These are phyloP conservation scores for Penicillium palitans DNA, from an alignment of 2,329 filamentous ascomycete genomes.

Conservation along the genomic window DNA sequence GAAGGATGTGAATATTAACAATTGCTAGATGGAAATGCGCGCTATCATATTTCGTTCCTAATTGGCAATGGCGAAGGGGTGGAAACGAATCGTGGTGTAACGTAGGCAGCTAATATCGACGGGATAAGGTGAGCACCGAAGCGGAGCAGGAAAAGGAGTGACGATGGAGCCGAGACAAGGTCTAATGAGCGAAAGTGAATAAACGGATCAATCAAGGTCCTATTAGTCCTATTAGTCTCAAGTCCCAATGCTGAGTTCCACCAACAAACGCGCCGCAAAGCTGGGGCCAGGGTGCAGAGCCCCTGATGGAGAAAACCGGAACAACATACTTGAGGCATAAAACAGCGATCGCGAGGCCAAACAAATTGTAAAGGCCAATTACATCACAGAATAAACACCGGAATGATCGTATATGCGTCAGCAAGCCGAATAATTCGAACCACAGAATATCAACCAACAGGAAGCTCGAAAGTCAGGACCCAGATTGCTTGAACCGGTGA, in stretches of 20 bases:
- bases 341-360: constrained; percentile 9
- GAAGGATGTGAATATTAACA: constrained; percentile 6
- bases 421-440: constrained; percentile 2
- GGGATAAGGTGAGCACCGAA: not conserved
- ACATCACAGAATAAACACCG: constrained; percentile 16
- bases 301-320: constrained; percentile 20
- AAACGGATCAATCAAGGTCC: constrained; percentile 4
- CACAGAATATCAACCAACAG: constrained; percentile 11
- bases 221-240: constrained; percentile 12
- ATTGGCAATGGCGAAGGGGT: constrained; percentile 9
- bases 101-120: constrained; percentile 3
- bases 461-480: constrained; percentile 9
- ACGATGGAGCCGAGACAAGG: constrained; percentile 5
- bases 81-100: constrained; percentile 1
- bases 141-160: constrained; percentile 14
- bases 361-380: constrained; percentile 15
- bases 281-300: constrained; percentile 13
- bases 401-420: constrained; percentile 9
- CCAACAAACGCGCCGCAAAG: constrained; percentile 17
- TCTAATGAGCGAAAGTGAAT: constrained; percentile 15
- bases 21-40: constrained; percentile 14
- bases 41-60: constrained; percentile 26
- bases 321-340: constrained; percentile 13
- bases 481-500: constrained; percentile 3
- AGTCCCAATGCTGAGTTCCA: not conserved